Evolutionary conservation across 257 asterid species (phyloP), one percentile per base, ranked within the genome.

Genomic region (Mitragyna speciosa): DNA sequence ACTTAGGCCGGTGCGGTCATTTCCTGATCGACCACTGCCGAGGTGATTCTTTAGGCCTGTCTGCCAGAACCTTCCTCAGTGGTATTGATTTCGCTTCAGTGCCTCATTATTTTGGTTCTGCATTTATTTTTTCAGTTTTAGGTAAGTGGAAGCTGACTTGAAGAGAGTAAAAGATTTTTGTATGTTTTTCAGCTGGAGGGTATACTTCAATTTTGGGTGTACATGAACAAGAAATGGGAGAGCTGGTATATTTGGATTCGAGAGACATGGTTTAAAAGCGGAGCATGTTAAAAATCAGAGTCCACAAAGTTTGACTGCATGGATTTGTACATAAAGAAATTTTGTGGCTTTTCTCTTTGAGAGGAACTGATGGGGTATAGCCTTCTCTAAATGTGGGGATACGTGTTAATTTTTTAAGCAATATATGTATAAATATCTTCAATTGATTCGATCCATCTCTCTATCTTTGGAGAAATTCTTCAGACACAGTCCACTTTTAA

Each of bases 151-250:
- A 56, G 26, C 61, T 15, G 41, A 65, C 70, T 52, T 54, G n/a
- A 51, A 71, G 56, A 30, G 24, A 15, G 14, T 45, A 39, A n/a
- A 36, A 70, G 73, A 69, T 33, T 69, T 81, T 76, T 68, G 73
- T 77, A n/a, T 49, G 64, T 54, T 17, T 69, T 28, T 30, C 30
- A 31, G 36, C 28, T 61, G 69, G 41, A 74, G 31, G 84, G 84
- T 86, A 83, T 84, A 87, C 84, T 80, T 83, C 77, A 77, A 73
- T 82, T 65, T 87, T 82, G 84, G 83, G 72, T 89, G 91, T 88
- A 89, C 82, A 91, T 88, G 89, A 81, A 83, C 73, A 79, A 77
- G 26, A 71, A 71, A 70, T 69, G 75, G 58, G 68, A 68, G 61
- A 77, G 72, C 64, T 28, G 79, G 72, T 81, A 70, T 61, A 54